A percentile compares a stretch with the other conserved stretches of the same genome.
Conservation (phyloP, 2,329 filamentous ascomycete species). For the Hortaea sp. region DNA sequence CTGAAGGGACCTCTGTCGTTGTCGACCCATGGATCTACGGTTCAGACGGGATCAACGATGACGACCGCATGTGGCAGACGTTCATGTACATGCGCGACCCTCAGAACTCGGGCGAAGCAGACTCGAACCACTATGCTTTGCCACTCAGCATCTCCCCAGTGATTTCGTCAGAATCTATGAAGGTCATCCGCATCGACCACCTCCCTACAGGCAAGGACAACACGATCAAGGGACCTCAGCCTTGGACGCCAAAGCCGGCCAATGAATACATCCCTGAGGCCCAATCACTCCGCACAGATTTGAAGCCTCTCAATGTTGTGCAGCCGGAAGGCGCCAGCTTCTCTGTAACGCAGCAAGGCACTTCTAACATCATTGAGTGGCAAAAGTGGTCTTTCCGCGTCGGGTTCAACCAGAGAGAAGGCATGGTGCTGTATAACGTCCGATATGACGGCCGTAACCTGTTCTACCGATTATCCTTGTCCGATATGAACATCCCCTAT, state of each 20-base stretch:
- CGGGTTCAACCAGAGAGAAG: conserved; percentile 54
- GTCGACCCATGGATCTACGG: conserved; percentile 63
- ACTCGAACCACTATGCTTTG: conserved; percentile 60
- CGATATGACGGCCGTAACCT: conserved; percentile 43
- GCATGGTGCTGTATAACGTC: conserved; percentile 59
- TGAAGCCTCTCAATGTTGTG: conserved; percentile 61
- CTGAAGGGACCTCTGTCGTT: conserved; percentile 46
- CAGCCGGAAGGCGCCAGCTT: conserved; percentile 64
- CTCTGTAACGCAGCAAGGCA: conserved; percentile 39
- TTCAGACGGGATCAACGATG: conserved; percentile 38
- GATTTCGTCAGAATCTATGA: conserved; percentile 51
- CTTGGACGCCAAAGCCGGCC: conserved; percentile 48
- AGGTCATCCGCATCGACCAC: conserved; percentile 59
- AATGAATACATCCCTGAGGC: conserved; percentile 58
- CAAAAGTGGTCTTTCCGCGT: conserved; percentile 56
- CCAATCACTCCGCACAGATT: conserved; percentile 31
- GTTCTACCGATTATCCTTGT: conserved; percentile 57
- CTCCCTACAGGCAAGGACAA: conserved; percentile 58
- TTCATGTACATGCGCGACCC: conserved; percentile 59
- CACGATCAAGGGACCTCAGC: conserved; percentile 43
- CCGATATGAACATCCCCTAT: conserved; percentile 57
- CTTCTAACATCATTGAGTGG: conserved; percentile 46
- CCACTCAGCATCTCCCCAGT: conserved; percentile 59
- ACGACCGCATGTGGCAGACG: conserved; percentile 42
- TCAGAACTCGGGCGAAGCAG: conserved; percentile 46